A percentile compares a stretch with the other conserved stretches of the same genome.
Evolutionary conservation across 352 stramenopile species (phyloP).

Genomic region (Chrysophaeum taylorii): DNA sequence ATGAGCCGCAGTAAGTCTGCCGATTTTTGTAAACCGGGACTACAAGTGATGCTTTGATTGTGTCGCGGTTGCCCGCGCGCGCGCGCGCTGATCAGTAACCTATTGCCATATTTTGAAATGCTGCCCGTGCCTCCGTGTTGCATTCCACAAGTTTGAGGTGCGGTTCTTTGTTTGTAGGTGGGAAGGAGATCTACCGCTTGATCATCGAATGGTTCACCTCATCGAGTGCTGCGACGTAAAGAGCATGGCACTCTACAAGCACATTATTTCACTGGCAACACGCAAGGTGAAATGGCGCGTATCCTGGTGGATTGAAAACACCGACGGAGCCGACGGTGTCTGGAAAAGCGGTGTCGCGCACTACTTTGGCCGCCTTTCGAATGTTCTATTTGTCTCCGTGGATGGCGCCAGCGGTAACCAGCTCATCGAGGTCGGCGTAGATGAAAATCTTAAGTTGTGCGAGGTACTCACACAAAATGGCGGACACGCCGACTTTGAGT

Average conservation of each 20-base stretch:
- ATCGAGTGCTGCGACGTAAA: constrained; percentile 13
- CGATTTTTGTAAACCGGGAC: too few relatives aligned
- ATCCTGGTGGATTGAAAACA: neutral
- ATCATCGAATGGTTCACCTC: neutral
- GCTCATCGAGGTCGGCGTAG: neutral
- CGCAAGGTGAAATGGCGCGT: neutral
- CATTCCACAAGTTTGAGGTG: too few relatives aligned
- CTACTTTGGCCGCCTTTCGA: neutral
- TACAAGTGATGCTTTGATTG: too few relatives aligned
- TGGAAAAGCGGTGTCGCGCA: neutral
- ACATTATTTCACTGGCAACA: neutral
- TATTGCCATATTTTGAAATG: too few relatives aligned
- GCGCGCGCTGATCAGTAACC: too few relatives aligned
- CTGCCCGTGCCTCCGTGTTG: too few relatives aligned
- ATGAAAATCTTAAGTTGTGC: neutral
- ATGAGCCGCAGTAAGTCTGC: neutral
- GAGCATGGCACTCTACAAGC: neutral
- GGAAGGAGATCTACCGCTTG: constrained; percentile 6
- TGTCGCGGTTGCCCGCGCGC: too few relatives aligned
- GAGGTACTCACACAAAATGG: neutral
- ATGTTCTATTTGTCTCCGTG: neutral
- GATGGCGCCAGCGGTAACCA: neutral
- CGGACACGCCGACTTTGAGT: neutral
- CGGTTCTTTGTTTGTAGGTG: too few relatives aligned
- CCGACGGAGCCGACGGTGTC: neutral